A percentile compares a stretch with the other conserved stretches of the same genome.
Conservation (phyloP, 257 asterid species). For the Agastache rugosa region DNA sequence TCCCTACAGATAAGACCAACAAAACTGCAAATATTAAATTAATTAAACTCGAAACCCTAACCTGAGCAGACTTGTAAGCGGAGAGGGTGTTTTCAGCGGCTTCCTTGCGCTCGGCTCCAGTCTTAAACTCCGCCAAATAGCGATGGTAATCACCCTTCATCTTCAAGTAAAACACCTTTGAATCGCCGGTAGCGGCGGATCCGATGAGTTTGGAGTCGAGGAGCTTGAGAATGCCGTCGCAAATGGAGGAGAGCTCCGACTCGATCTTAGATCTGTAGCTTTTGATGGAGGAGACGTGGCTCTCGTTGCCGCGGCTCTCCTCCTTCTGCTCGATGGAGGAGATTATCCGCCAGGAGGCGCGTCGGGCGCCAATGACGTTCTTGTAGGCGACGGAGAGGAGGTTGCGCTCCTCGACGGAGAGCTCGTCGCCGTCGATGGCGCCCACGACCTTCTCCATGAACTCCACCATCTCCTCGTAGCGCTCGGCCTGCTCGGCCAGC, state of each 20-base stretch:
- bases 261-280: conserved; percentile 66
- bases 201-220: conserved; percentile 56
- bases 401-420: conserved; percentile 64
- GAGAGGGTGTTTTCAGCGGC: conserved; percentile 67
- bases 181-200: conserved; percentile 52
- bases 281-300: conserved; percentile 60
- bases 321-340: conserved; percentile 67
- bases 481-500: conserved; percentile 93
- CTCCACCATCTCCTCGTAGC: conserved; percentile 93
- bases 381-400: conserved; percentile 63
- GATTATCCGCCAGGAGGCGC: conserved; percentile 62
- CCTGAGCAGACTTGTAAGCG: conserved; percentile 68
- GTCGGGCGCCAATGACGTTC: conserved; percentile 64
- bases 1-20: neutral
- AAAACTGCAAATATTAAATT: neutral
- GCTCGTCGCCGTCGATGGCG: conserved; percentile 65
- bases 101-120: conserved; percentile 59
- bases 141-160: conserved; percentile 59
- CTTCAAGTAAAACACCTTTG: conserved; percentile 59
- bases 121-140: conserved; percentile 57
- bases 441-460: conserved; percentile 91
- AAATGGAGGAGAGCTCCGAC: conserved; percentile 48
- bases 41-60: conserved; percentile 29
- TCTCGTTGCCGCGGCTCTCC: conserved; percentile 64
- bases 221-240: conserved; percentile 60